phyloP scores from a whole-genome alignment of 495 filamentous ascomycete genomes.

The Annulohypoxylon nitens region DNA sequence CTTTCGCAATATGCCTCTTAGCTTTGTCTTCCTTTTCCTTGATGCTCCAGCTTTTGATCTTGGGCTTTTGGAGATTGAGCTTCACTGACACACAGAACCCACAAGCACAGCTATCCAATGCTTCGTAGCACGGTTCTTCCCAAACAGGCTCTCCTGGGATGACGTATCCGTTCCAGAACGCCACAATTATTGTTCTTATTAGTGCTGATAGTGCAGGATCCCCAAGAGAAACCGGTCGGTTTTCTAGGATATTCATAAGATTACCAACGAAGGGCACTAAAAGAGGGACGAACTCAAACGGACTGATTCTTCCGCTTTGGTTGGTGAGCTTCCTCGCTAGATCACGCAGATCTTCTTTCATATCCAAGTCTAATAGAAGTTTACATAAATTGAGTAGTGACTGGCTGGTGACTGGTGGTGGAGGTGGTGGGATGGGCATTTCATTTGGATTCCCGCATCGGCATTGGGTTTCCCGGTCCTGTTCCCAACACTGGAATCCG shows the following conservation, averaged over 20 bases:
- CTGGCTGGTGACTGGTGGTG: slow-evolving; percentile 11
- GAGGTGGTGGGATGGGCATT: slow-evolving; percentile 1
- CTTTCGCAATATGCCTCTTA: not conserved
- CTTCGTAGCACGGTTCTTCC: not conserved
- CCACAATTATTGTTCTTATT: slow-evolving; percentile 11
- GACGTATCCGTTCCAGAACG: slow-evolving; percentile 17
- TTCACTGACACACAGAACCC: not conserved
- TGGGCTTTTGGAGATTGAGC: not conserved
- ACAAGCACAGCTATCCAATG: not conserved
- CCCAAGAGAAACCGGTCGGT: not conserved
- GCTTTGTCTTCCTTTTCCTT: not conserved
- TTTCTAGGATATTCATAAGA: slow-evolving; percentile 7
- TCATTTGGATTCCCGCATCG: not conserved
- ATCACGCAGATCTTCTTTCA: slow-evolving; percentile 15
- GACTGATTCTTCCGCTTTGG: slow-evolving; percentile 18
- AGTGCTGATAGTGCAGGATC: slow-evolving; percentile 5
- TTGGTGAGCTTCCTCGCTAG: slow-evolving; percentile 2
- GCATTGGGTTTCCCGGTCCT: not conserved
- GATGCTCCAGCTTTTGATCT: not conserved
- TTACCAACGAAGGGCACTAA: slow-evolving; percentile 13
- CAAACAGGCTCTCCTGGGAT: not conserved
- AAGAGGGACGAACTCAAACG: slow-evolving; percentile 13
- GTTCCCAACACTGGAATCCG: slow-evolving; percentile 17
- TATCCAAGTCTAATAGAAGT: slow-evolving; percentile 15
- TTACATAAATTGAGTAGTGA: slow-evolving; percentile 14